These are phyloP conservation scores for Wickerhamiella spandovensis DNA, from an alignment of 805 yeast genomes.

Conservation along the genomic window DNA sequence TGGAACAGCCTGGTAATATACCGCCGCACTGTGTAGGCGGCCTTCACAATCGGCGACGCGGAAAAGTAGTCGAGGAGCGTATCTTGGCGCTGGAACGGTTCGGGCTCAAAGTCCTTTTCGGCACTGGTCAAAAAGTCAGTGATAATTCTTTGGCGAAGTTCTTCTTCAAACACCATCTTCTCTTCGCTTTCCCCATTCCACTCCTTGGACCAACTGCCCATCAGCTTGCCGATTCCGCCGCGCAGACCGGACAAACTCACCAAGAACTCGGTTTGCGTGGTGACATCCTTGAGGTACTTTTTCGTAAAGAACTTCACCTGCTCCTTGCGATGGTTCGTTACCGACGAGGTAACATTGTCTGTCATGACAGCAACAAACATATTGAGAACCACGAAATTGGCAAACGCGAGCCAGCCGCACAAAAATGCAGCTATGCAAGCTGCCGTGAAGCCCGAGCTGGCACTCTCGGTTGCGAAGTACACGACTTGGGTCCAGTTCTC, in stretches of 20 bases:
- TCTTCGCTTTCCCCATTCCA: no score
- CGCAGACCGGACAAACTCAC: background rate
- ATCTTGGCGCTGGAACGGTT: background rate
- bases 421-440: slow-evolving; percentile 47
- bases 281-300: slow-evolving; percentile 13
- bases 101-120: background rate
- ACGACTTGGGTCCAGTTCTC: slow-evolving; percentile 85
- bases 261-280: background rate
- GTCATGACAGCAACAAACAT: slow-evolving; percentile 91
- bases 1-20: slow-evolving; percentile 3
- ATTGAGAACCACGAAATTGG: slow-evolving; percentile 67
- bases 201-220: background rate
- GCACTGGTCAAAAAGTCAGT: slow-evolving; percentile 7
- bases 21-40: background rate
- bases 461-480: slow-evolving; percentile 39
- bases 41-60: background rate
- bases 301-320: slow-evolving; percentile 53
- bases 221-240: background rate
- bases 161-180: background rate
- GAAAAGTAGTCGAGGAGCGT: background rate
- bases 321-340: slow-evolving; percentile 51
- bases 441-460: slow-evolving; percentile 33
- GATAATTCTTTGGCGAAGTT: background rate
- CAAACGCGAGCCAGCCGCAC: slow-evolving; percentile 67
- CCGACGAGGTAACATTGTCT: slow-evolving; percentile 61